Conservation (phyloP, 495 filamentous ascomycete species). For the Penicillium silybi region DNA sequence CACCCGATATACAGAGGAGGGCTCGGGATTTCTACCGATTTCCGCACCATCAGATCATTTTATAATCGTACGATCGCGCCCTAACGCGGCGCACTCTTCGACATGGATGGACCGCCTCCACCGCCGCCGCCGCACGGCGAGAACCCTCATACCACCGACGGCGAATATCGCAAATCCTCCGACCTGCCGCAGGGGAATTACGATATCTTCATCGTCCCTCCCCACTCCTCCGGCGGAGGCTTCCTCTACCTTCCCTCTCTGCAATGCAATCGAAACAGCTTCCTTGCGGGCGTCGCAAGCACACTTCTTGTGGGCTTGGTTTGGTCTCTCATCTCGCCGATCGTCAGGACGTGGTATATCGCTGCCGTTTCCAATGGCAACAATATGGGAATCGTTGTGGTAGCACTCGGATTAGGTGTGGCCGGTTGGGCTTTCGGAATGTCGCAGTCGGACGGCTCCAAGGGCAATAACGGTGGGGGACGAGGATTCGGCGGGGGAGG, state of each 20-base stretch:
- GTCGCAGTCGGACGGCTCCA: conserved; percentile 48
- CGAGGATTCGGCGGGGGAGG: conserved; percentile 19
- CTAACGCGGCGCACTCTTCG: not conserved
- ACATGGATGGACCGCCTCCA: conserved; percentile 54
- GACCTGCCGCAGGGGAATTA: conserved; percentile 80
- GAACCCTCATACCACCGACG: conserved; percentile 52
- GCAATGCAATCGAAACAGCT: conserved; percentile 81
- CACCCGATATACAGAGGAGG: not conserved
- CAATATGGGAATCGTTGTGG: conserved; percentile 55
- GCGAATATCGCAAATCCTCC: conserved; percentile 46
- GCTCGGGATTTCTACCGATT: not conserved
- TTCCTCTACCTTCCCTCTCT: conserved; percentile 93
- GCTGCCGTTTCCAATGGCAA: conserved; percentile 58
- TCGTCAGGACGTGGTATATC: conserved; percentile 62
- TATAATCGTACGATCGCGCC: not conserved
- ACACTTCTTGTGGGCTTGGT: conserved; percentile 66
- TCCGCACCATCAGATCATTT: not conserved
- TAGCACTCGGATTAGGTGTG: conserved; percentile 65
- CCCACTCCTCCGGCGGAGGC: conserved; percentile 84
- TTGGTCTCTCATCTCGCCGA: conserved; percentile 64
- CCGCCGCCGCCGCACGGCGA: conserved; percentile 67
- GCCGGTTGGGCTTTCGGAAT: conserved; percentile 72
- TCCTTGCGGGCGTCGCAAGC: conserved; percentile 74
- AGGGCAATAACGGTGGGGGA: conserved; percentile 19
- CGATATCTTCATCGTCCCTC: conserved; percentile 95